Evolutionary conservation across 495 filamentous ascomycete genomes (phyloP).

Genomic region (Trichoderma orchidacearum): DNA sequence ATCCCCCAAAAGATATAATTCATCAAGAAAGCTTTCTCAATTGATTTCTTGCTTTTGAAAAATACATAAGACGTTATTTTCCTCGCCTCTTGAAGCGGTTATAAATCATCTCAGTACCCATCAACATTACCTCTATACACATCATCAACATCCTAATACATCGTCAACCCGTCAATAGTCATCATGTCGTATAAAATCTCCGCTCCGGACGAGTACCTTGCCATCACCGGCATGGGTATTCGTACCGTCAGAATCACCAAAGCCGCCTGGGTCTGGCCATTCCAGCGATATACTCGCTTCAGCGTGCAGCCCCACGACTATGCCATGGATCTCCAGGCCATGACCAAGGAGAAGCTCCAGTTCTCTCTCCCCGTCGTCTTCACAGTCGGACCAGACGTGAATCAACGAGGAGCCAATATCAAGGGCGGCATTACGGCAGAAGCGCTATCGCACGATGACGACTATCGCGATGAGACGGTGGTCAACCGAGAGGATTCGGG

Average conservation of each 20-base stretch:
- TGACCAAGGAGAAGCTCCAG: conserved; percentile 74
- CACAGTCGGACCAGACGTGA: conserved; percentile 65
- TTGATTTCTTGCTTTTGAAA: too few species aligned
- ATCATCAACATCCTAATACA: too few species aligned
- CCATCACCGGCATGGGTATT: conserved; percentile 67
- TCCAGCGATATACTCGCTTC: conserved; percentile 43
- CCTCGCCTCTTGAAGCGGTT: too few species aligned
- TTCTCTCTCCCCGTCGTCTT: conserved; percentile 72
- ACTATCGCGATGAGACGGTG: conserved; percentile 10
- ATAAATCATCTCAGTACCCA: too few species aligned
- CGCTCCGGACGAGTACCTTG: conserved; percentile 51
- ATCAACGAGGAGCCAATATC: conserved; percentile 31
- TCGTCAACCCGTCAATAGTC: too few species aligned
- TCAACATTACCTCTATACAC: too few species aligned
- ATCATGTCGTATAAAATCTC: conserved; percentile 32
- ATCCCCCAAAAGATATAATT: too few species aligned
- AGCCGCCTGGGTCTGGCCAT: conserved; percentile 53
- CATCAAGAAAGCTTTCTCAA: too few species aligned
- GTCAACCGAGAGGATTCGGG: conserved; percentile 5
- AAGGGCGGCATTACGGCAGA: background rate
- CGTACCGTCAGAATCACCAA: conserved; percentile 58
- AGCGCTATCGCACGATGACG: background rate
- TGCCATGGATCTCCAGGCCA: conserved; percentile 61
- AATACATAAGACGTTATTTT: too few species aligned
- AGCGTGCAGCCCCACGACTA: conserved; percentile 66